Evolutionary conservation across 225 moss, liverwort and hornwort genomes (phyloP), one percentile per base, ranked within the genome.

Genomic region (Thuidium tamariscinum): DNA sequence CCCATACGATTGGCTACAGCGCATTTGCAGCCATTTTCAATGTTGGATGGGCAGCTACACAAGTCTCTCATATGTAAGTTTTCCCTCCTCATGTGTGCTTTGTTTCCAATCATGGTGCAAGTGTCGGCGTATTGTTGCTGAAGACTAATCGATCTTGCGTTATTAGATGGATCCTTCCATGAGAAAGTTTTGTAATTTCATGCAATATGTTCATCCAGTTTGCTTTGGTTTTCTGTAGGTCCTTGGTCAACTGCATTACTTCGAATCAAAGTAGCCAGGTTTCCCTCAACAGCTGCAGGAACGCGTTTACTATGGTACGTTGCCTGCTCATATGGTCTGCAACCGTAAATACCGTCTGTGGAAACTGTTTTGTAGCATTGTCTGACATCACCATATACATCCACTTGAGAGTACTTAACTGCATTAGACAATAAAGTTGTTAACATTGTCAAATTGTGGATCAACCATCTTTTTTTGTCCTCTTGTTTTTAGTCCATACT

Each of bases 281-380:
- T 82, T 90, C 99, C 37, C 95, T 99, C 19, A 99, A 99, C 89
- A 99, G 99, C 90, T 99, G 99, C 93, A 92, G 96, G 83, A 99
- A 97, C 88, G 97, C 99, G 9, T 99, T 99, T 82, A 94, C 97
- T n/a, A 99, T 99, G 99, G 97, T 98, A 69, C 74, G 89, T 88
- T 66, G 67, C 37, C 74, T 80, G 37, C 56, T 79, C 88, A 63
- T 42, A 25, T 79, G 61, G 82, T 39, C 64, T 64, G 26, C 37
- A 74, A 61, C 54, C 29, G n/a, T 65, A 51, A 73, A 23, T 14
- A 8, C 16, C 5, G 48, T 82, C 30, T 49, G 67, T 81, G 51
- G 73, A 34, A 29, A 82, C 68, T 54, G 52, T 77, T 62, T 57
- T 78, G n/a, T 73, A 54, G 13, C 37, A 37, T 44, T 37, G 54